Conservation (phyloP, 139 green algal species). For the Protoeuglena noctilucae region DNA sequence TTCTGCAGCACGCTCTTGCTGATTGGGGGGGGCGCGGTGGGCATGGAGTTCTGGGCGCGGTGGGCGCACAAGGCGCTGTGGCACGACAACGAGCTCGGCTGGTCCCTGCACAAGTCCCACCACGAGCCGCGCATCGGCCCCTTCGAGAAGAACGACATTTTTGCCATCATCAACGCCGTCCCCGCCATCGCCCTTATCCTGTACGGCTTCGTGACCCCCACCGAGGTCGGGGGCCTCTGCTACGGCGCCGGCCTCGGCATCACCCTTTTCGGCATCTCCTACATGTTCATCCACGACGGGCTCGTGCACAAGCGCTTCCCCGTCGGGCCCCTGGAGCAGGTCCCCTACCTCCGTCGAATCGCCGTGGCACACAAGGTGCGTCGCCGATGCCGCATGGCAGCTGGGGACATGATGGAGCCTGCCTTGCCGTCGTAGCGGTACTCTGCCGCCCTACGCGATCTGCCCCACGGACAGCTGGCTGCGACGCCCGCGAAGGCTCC, state of each 20-base stretch:
- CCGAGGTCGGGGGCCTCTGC: conserved; percentile 48
- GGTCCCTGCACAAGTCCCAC: conserved; percentile 80
- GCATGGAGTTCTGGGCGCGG: conserved; percentile 66
- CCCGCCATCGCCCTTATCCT: conserved; percentile 73
- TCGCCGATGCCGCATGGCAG: too few species aligned
- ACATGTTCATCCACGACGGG: conserved; percentile 98
- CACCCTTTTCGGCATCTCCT: conserved; percentile 88
- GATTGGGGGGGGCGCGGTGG: not conserved
- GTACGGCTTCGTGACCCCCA: conserved; percentile 78
- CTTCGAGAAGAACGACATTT: conserved; percentile 96
- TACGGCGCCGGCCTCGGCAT: conserved; percentile 91
- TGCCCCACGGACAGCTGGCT: too few species aligned
- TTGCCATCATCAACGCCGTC: conserved; percentile 76
- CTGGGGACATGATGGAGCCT: too few species aligned
- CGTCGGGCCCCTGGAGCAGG: conserved; percentile 70
- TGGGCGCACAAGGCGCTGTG: conserved; percentile 82
- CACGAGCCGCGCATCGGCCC: conserved; percentile 69
- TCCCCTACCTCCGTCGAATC: conserved; percentile 73
- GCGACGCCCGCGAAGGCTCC: too few species aligned
- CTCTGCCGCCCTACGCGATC: too few species aligned
- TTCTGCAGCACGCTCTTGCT: not conserved
- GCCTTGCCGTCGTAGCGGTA: too few species aligned
- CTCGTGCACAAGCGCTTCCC: conserved; percentile 87
- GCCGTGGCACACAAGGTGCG: conserved; percentile 57
- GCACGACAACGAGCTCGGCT: conserved; percentile 70